Base-by-base conservation (phyloP, 2,329 filamentous ascomycete species). In the Exophiala sp. region DNA sequence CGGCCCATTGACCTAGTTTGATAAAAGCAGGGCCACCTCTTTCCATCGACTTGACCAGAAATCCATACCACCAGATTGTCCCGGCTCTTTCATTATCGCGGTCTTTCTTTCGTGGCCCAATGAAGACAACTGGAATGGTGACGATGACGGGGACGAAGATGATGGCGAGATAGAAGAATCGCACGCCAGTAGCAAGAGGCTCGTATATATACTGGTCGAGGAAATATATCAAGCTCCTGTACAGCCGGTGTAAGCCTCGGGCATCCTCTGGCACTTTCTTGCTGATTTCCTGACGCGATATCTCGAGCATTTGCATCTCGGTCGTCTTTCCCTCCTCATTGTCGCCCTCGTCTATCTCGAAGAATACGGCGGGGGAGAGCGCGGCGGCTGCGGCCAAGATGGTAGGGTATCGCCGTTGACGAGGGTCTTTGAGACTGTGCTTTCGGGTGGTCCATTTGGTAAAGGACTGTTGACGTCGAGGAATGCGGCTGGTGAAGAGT, bases 1-100 rank as follows among this genome's bases (percentile, higher is more conserved):
- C 93, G 14, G 93, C 93, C 93, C 93, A 98, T 82, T 98, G 93
- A 13, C 93, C 93, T 47, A 98, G 80, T 82, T 98, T 98, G 71
- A 98, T 98, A 64, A 98, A 98, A 0, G 93, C 89, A 38, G 93
- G 90, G 0, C 93, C 93, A 14, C 91, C 88, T 64, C 83, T 78
- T 69, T 98, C 91, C 93, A 98, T 97, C 22, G 85, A 78, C 50
- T 75, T 78, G 8, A 97, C 89, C 32, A 98, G 70, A 63, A 95
- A 93, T 2, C 75, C 74, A 70, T 96, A 98, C 93, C 93, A 98
- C 88, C 87, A 95, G 2, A 97, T 64, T 0, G 90, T 90, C 0
- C 93, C 91, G 4, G 72, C 76, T 55, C 88, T 78, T 70, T 95
- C 88, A 57, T 87, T 81, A 60, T 88, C 83, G 50, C 77, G 78